phyloP scores from a whole-genome alignment of 2,329 filamentous ascomycete genomes.

The Penicillium sp. region DNA sequence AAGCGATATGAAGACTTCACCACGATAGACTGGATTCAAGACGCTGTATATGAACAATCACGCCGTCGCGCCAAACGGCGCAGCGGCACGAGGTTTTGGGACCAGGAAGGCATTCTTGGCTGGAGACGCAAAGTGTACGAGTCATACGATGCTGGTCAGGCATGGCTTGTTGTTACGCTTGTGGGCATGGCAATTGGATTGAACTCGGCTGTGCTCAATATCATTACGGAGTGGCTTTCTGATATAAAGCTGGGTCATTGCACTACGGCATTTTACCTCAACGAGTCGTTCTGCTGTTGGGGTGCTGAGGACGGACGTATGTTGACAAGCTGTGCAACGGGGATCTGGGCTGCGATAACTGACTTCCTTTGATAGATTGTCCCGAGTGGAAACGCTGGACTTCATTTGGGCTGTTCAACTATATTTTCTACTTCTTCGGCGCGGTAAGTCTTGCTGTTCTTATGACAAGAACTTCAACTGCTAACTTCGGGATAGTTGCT shows the following conservation, averaged over 20 bases:
- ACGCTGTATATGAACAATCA: slow-evolving; percentile 84
- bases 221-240: slow-evolving; percentile 92
- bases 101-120: slow-evolving; percentile 62
- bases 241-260: slow-evolving; percentile 97
- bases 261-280: slow-evolving; percentile 91
- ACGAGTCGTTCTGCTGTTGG: slow-evolving; percentile 98
- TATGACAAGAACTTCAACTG: not conserved
- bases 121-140: slow-evolving; percentile 80
- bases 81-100: slow-evolving; percentile 68
- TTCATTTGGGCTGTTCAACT: slow-evolving; percentile 71
- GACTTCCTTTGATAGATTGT: slow-evolving; percentile 56
- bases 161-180: slow-evolving; percentile 94
- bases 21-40: slow-evolving; percentile 95
- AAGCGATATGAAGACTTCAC: slow-evolving; percentile 99
- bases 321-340: not conserved
- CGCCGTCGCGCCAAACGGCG: slow-evolving; percentile 72
- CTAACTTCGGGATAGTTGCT: slow-evolving; percentile 51
- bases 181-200: slow-evolving; percentile 88
- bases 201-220: slow-evolving; percentile 90
- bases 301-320: slow-evolving; percentile 73
- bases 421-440: slow-evolving; percentile 81
- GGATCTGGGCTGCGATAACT: slow-evolving; percentile 2
- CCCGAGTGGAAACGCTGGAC: slow-evolving; percentile 88
- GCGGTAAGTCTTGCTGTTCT: slow-evolving; percentile 53
- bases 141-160: slow-evolving; percentile 92